Evolutionary conservation across 495 filamentous ascomycete species (phyloP).

Genomic region (Aspergillus coremiiformis): DNA sequence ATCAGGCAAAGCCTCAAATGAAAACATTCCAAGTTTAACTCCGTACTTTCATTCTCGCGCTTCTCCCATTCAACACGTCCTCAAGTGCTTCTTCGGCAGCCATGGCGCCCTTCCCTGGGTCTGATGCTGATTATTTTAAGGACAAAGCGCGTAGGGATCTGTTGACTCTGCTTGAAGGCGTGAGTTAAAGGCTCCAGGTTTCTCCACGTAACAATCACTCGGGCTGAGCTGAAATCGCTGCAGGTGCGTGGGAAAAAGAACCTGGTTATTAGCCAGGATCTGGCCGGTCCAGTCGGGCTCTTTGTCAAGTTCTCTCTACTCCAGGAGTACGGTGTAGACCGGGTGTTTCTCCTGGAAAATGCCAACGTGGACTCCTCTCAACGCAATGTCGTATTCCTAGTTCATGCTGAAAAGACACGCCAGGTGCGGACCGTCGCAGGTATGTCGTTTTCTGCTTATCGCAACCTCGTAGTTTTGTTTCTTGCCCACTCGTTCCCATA

Average conservation of each 20-base stretch:
- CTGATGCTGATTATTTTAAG: constrained; percentile 73
- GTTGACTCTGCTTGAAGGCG: constrained; percentile 78
- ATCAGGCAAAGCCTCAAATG: constrained; percentile 13
- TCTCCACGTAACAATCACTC: neutral
- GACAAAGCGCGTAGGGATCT: constrained; percentile 81
- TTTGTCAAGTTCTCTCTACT: constrained; percentile 89
- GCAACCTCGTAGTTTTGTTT: neutral
- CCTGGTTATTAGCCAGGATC: constrained; percentile 81
- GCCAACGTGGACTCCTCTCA: constrained; percentile 87
- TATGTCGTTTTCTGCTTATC: constrained; percentile 44
- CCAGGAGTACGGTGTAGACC: constrained; percentile 93
- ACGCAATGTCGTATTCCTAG: constrained; percentile 90
- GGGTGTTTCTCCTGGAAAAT: constrained; percentile 91
- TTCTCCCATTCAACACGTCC: neutral
- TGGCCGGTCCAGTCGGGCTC: constrained; percentile 82
- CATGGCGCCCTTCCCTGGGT: constrained; percentile 62
- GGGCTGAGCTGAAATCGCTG: constrained; percentile 16
- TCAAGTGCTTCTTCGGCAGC: constrained; percentile 2
- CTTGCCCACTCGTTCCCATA: neutral
- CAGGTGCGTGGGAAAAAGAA: constrained; percentile 98
- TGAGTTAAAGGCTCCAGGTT: constrained; percentile 56
- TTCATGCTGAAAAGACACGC: constrained; percentile 75
- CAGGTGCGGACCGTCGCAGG: constrained; percentile 80
- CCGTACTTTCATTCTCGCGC: neutral
- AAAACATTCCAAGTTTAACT: neutral